Conservation (phyloP, 2,329 filamentous ascomycete species). For the Aspergillus phoenicis region DNA sequence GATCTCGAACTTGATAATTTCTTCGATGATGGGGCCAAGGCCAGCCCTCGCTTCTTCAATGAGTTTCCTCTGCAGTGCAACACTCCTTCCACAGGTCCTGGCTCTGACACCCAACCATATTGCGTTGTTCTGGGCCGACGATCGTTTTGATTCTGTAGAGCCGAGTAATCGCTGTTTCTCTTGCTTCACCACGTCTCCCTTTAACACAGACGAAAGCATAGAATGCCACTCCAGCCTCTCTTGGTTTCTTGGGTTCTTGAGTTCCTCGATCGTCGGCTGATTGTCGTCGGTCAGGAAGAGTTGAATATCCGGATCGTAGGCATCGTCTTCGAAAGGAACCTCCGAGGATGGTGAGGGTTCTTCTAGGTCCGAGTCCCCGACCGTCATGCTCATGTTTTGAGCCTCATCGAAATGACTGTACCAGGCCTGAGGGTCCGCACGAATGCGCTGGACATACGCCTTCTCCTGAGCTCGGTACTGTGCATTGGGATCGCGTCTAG, state of each 20-base stretch:
- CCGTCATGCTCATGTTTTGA: conserved; percentile 68
- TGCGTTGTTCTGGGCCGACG: conserved; percentile 67
- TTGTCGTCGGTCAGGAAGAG: conserved; percentile 90
- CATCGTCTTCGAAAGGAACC: conserved; percentile 76
- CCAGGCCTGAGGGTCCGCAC: conserved; percentile 78
- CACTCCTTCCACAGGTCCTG: conserved; percentile 77
- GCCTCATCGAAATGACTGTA: conserved; percentile 62
- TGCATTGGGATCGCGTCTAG: conserved; percentile 67
- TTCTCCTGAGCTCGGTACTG: conserved; percentile 85
- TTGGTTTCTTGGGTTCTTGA: conserved; percentile 82
- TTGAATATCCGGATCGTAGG: conserved; percentile 87
- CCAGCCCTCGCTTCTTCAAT: conserved; percentile 79
- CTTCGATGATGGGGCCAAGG: conserved; percentile 76
- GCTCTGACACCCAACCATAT: conserved; percentile 89
- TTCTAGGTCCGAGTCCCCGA: conserved; percentile 80
- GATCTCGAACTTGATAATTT: conserved; percentile 90
- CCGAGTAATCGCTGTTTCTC: conserved; percentile 96
- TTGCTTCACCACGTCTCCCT: conserved; percentile 94
- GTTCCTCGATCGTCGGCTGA: conserved; percentile 84
- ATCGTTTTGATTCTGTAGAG: conserved; percentile 71
- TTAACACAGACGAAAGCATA: conserved; percentile 93
- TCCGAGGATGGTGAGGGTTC: conserved; percentile 89
- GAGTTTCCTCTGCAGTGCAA: conserved; percentile 82
- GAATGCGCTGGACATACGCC: conserved; percentile 89
- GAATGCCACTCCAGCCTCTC: conserved; percentile 97